These are phyloP conservation scores for Favolaschia claudopus DNA, from an alignment of 768 basidiomycete genomes.

Conservation along the genomic window DNA sequence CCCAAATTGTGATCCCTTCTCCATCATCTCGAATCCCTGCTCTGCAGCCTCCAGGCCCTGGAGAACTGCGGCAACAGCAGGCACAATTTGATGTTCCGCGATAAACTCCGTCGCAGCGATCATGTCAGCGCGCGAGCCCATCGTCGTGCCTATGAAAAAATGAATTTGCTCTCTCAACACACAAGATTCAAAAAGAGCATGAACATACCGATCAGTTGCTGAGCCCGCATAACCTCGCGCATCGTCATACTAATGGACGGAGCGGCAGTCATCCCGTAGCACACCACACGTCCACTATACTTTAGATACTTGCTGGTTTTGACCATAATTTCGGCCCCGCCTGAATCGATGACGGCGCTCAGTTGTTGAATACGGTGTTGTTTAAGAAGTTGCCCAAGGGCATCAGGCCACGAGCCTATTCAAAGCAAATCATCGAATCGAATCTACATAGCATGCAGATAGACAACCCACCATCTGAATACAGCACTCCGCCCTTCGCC, in stretches of 20 bases:
- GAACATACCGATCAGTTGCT: slow-evolving; percentile 71
- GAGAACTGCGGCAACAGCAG: slow-evolving; percentile 75
- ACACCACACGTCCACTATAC: slow-evolving; percentile 63
- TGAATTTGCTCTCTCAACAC: no score
- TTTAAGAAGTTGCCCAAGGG: no score
- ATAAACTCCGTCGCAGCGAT: slow-evolving; percentile 76
- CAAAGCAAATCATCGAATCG: no score
- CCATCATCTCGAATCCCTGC: slow-evolving; percentile 74
- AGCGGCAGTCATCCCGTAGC: slow-evolving; percentile 74
- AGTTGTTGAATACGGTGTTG: no score
- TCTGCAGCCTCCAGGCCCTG: slow-evolving; percentile 69
- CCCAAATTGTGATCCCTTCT: slow-evolving; percentile 74
- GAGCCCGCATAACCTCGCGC: slow-evolving; percentile 78
- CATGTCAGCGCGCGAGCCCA: slow-evolving; percentile 84
- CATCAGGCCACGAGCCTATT: no score
- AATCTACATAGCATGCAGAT: no score
- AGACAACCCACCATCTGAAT: slow-evolving; percentile 70
- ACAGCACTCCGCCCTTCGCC: slow-evolving; percentile 79
- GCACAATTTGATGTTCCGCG: slow-evolving; percentile 67
- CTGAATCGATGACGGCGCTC: slow-evolving; percentile 74
- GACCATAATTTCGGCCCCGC: slow-evolving; percentile 69
- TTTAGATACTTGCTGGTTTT: slow-evolving; percentile 59
- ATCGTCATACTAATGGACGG: slow-evolving; percentile 74
- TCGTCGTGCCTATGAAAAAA: slow-evolving; percentile 70
- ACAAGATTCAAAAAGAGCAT: neutral